Evolutionary conservation across 768 basidiomycete genomes (phyloP).

Genomic region (Serpula lacrymans): DNA sequence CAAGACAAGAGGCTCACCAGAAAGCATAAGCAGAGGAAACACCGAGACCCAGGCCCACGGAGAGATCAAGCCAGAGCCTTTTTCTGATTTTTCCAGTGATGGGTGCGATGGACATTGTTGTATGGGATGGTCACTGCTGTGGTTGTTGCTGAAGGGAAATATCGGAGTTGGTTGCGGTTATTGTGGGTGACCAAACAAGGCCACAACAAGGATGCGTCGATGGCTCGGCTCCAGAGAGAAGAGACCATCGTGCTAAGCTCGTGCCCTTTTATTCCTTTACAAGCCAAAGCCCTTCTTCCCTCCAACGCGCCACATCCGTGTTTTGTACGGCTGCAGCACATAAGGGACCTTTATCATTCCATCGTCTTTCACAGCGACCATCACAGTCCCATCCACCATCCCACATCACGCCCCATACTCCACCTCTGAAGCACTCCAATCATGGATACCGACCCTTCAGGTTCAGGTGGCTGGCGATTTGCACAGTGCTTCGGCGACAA

Average conservation of each 20-base stretch:
- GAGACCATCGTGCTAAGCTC: not conserved
- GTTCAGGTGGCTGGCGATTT: constrained; percentile 94
- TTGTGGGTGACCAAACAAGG: constrained; percentile 25
- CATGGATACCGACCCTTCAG: constrained; percentile 84
- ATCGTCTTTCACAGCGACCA: constrained; percentile 23
- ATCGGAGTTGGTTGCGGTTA: constrained; percentile 16
- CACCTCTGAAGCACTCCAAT: constrained; percentile 18
- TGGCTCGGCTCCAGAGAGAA: constrained; percentile 15
- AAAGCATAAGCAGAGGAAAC: constrained; percentile 70
- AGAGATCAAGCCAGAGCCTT: constrained; percentile 83
- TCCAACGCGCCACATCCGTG: constrained; percentile 7
- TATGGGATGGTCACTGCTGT: constrained; percentile 16
- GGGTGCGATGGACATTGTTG: constrained; percentile 78
- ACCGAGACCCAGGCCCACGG: constrained; percentile 74
- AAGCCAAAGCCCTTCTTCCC: not conserved
- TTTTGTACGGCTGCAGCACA: constrained; percentile 4
- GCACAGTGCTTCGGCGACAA: constrained; percentile 99
- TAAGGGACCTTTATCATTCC: not conserved
- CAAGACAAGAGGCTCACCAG: constrained; percentile 58
- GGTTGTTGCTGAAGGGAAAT: constrained; percentile 23
- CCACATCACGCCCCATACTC: constrained; percentile 16
- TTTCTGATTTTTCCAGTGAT: constrained; percentile 95
- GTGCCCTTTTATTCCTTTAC: not conserved
- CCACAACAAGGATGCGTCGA: constrained; percentile 23
- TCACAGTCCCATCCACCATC: constrained; percentile 24